Percentiles rank a stretch among this genome's conserved stretches.
phyloP scores from a whole-genome alignment of 306 rosid species.

The Dryas alaskensis region DNA sequence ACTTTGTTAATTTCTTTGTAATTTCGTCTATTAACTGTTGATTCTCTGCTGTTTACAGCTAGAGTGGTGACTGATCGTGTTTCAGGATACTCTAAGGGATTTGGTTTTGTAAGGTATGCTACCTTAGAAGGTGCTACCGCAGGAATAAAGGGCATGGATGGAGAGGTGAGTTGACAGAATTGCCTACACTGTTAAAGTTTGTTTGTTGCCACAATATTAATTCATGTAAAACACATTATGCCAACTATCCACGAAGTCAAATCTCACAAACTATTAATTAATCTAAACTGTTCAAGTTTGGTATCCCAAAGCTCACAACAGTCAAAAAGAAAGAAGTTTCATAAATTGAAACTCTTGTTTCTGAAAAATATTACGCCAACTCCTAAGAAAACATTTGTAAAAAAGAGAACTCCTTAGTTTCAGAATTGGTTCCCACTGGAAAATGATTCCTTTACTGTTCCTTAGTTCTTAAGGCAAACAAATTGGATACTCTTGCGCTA shows the following conservation, averaged over 20 bases:
- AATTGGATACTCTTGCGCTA: not conserved
- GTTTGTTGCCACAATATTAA: not conserved
- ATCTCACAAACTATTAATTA: no score
- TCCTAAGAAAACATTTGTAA: not conserved
- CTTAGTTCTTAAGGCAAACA: not conserved
- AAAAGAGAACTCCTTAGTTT: not conserved
- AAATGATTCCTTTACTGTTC: not conserved
- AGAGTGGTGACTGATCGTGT: constrained; percentile 84
- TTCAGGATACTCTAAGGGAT: constrained; percentile 90
- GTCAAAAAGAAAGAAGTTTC: not conserved
- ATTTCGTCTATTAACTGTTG: not conserved
- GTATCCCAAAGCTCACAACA: not conserved
- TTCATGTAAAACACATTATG: not conserved
- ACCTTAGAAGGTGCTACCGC: constrained; percentile 75
- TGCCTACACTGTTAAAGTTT: not conserved
- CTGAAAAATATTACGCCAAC: not conserved
- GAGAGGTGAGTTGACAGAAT: constrained; percentile 53
- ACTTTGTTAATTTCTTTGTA: not conserved
- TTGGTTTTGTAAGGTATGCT: constrained; percentile 84
- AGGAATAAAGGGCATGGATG: constrained; percentile 98
- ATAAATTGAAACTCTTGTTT: not conserved
- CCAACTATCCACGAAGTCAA: no score
- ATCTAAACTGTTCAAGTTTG: no score
- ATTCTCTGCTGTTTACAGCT: constrained; percentile 47
- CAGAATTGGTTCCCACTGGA: not conserved